A percentile compares a stretch with the other conserved stretches of the same genome.
phyloP scores from a whole-genome alignment of 2,329 filamentous ascomycete species.

The Magnaporthiopsis incrustans region DNA sequence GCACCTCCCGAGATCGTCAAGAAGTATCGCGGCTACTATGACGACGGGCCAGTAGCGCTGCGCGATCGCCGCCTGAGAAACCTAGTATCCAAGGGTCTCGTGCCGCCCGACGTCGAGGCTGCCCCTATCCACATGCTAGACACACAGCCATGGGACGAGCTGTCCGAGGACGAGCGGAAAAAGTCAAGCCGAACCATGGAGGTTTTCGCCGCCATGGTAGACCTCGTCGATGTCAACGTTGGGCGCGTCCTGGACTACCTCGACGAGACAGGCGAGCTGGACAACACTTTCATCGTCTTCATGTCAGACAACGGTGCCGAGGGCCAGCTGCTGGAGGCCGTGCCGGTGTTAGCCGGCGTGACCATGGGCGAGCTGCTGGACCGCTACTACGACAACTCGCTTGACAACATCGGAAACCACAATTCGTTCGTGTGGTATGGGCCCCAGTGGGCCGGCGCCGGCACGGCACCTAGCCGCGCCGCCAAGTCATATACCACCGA shows the following conservation, averaged over 20 bases:
- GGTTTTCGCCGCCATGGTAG: conserved; percentile 56
- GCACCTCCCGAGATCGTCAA: conserved; percentile 45
- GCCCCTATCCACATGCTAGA: conserved; percentile 36
- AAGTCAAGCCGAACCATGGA: conserved; percentile 50
- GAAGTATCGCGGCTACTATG: conserved; percentile 52
- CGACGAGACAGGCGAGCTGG: conserved; percentile 45
- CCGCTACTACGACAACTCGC: conserved; percentile 47
- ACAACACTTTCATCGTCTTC: conserved; percentile 38
- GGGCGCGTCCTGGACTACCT: conserved; percentile 51
- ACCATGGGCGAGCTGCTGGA: conserved; percentile 21
- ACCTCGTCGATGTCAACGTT: conserved; percentile 51
- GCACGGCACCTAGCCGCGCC: conserved; percentile 21
- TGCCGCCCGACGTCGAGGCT: conserved; percentile 40
- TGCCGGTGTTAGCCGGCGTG: conserved; percentile 13
- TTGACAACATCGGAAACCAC: conserved; percentile 45
- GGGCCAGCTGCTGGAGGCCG: conserved; percentile 9
- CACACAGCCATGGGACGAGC: conserved; percentile 38
- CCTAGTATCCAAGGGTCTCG: conserved; percentile 49
- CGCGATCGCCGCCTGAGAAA: conserved; percentile 42
- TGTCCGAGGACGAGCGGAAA: conserved; percentile 35
- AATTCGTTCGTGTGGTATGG: conserved; percentile 52
- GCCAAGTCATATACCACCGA: conserved; percentile 32
- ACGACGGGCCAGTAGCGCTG: conserved; percentile 51
- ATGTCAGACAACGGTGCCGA: conserved; percentile 13
- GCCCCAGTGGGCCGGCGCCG: conserved; percentile 39